phyloP scores from a whole-genome alignment of 2,329 filamentous ascomycete species.

The Madurella mycetomatis region DNA sequence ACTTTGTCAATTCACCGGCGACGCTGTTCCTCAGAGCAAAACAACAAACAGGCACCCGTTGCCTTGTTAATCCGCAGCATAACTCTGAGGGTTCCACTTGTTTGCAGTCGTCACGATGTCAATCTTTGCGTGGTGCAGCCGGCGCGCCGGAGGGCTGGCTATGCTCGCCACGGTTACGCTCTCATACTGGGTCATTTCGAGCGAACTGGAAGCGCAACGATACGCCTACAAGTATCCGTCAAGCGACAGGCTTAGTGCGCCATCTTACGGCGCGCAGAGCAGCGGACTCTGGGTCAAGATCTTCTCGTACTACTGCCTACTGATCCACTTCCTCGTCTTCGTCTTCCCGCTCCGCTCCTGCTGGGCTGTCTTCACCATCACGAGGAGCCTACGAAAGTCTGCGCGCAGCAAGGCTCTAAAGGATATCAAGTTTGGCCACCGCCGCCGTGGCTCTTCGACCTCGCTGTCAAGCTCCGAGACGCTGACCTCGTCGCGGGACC shows the following conservation, averaged over 20 bases:
- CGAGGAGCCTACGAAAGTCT: conserved; percentile 44
- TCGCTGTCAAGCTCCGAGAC: conserved; percentile 56
- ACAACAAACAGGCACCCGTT: not conserved
- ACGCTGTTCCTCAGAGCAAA: not conserved
- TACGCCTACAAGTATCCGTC: conserved; percentile 43
- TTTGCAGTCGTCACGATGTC: conserved; percentile 40
- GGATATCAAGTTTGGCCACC: conserved; percentile 43
- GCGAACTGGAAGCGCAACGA: conserved; percentile 42
- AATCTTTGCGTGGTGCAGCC: conserved; percentile 50
- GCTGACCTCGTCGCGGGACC: conserved; percentile 42
- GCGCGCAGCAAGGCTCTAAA: conserved; percentile 42
- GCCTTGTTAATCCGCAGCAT: conserved; percentile 4
- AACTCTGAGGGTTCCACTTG: not conserved
- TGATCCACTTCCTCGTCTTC: conserved; percentile 61
- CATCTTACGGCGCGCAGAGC: conserved; percentile 35
- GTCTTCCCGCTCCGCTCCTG: conserved; percentile 59
- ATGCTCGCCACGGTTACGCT: conserved; percentile 47
- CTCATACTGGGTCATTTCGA: conserved; percentile 52
- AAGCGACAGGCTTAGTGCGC: conserved; percentile 36
- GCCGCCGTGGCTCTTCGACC: conserved; percentile 49
- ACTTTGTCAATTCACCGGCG: conserved; percentile 12
- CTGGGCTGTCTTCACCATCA: conserved; percentile 57
- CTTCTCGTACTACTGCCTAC: conserved; percentile 61
- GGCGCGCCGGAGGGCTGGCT: conserved; percentile 51
- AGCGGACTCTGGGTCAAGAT: conserved; percentile 48